Evolutionary conservation across 2,329 filamentous ascomycete genomes (phyloP), one percentile per base, ranked within the genome.

Genomic region (Alternaria conjuncta): DNA sequence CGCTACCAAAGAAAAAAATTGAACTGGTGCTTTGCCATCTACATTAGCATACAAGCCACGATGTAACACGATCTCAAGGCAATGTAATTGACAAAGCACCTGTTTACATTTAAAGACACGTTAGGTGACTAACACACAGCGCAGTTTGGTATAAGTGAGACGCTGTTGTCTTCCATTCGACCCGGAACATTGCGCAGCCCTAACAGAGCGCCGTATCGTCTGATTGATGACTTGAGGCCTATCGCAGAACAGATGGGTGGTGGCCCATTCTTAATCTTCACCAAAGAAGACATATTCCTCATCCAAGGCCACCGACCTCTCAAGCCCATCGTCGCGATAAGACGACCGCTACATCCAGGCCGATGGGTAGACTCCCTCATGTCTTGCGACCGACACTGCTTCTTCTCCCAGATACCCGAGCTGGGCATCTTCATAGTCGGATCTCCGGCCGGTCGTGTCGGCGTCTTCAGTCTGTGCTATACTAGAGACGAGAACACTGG

Each of bases 381-480:
- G 46, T 73, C 80, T 13, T 61, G 59, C 23, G 71, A 89, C 67
- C 85, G 88, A 8, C 79, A 92, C 21, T 89, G 86, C 78, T 88
- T 92, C 84, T 79, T 88, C 41, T 80, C 85, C 0, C 84, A 89
- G 55, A 87, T 94, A 1, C 90, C 90, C 0, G 89, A 92, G 69
- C 82, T 96, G 1, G 89, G 85, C n/a, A 81, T 94, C 13, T 86
- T 94, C 9, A 82, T 92, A 4, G 81, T 90, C 1, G 92, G 86
- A 0, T 90, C 89, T 11, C 85, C 89, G n/a, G 86, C 85, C 51
- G 92, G 92, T 0, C 85, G 88, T 9, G 90, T 88, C 0, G 84
- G 86, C 1, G 80, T 95, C 3, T 75, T 91, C 57, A 85, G 85
- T 1, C 77, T 93, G 25, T 92, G 90, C 6, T 67, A 67, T 18